Evolutionary conservation across 2,329 filamentous ascomycete genomes (phyloP), one percentile per base, ranked within the genome.

Genomic region (Aspergillus tamarii): DNA sequence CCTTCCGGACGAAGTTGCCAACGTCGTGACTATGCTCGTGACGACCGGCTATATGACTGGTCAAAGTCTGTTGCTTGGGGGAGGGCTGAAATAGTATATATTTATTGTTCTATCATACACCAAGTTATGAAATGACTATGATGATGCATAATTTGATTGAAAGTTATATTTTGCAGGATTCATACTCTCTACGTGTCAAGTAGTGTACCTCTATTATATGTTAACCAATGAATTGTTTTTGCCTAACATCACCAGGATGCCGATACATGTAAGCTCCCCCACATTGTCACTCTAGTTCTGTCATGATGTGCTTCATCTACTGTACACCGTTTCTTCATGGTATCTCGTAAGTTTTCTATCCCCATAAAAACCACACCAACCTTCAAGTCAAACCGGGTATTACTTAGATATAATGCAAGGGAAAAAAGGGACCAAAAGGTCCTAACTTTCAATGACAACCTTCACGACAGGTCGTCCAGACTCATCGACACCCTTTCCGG

Each of bases 11-110:
- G 87, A 89, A 74, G 85, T 85, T 58, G 87, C 86, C 2, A 87
- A 87, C 70, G 82, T 85, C 34, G 87, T 89, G 8, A 83, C 82
- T 3, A 88, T 88, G 87, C 76, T 87, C 54, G 84, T 82, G 65
- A 82, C 78, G 70, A 89, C 86, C n/a, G 87, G 87, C 0, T 89
- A 88, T 66, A 75, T 87, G 76, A 87, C 85, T 0, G 85, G 84
- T 1, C 84, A 87, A 73, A 86, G 84, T 65, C 78, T 87, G 39
- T 66, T 87, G 68, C 67, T 86, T 64, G 83, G 81, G 46, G 84
- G 84, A 23, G 84, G 84, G 1, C 74, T 86, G 68, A 85, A 85
- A 69, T 85, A 74, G 63, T 55, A 16, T 41, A 26, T 59, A 36
- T 32, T 5, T 21, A 32, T 46, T 16, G 10, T 39, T 26, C 12